A percentile compares a stretch with the other conserved stretches of the same genome.
phyloP scores from a whole-genome alignment of 169 alveolate genomes.

The Besnoitia besnoiti region DNA sequence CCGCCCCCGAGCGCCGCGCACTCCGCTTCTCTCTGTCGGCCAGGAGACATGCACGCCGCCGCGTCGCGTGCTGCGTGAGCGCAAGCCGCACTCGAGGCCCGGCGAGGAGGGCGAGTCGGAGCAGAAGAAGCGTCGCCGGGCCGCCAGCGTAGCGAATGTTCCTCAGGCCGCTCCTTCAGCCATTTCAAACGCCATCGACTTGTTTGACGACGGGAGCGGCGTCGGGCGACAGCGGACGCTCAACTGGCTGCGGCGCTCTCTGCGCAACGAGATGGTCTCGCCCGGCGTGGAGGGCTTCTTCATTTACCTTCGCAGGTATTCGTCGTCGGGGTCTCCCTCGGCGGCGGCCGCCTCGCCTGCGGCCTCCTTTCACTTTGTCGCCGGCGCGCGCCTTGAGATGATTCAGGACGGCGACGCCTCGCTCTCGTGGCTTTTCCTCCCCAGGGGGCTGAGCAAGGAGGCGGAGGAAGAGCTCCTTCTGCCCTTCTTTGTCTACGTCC shows the following conservation, averaged over 20 bases:
- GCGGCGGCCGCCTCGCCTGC: neutral
- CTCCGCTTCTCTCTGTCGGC: no score
- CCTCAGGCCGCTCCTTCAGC: no score
- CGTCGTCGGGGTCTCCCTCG: neutral
- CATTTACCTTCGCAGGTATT: neutral
- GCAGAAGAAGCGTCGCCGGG: neutral
- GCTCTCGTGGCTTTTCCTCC: constrained; percentile 44
- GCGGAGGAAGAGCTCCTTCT: constrained; percentile 54
- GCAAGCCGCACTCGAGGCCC: neutral
- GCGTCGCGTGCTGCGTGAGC: neutral
- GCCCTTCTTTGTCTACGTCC: constrained; percentile 27
- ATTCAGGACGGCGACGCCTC: constrained; percentile 53
- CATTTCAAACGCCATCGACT: neutral
- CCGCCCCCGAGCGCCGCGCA: no score
- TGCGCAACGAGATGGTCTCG: constrained; percentile 1
- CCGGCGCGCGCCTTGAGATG: constrained; percentile 38
- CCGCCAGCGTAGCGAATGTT: no score
- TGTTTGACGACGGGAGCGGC: constrained; percentile 37
- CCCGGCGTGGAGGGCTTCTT: constrained; percentile 35
- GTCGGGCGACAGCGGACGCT: constrained; percentile 44
- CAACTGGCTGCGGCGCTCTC: constrained; percentile 34
- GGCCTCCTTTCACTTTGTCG: neutral
- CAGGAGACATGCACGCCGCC: neutral
- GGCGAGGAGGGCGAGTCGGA: neutral
- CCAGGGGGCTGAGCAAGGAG: constrained; percentile 19